Evolutionary conservation across 129 eudicot genomes (phyloP), one percentile per base, ranked within the genome.

Genomic region (Escallonia rubra): DNA sequence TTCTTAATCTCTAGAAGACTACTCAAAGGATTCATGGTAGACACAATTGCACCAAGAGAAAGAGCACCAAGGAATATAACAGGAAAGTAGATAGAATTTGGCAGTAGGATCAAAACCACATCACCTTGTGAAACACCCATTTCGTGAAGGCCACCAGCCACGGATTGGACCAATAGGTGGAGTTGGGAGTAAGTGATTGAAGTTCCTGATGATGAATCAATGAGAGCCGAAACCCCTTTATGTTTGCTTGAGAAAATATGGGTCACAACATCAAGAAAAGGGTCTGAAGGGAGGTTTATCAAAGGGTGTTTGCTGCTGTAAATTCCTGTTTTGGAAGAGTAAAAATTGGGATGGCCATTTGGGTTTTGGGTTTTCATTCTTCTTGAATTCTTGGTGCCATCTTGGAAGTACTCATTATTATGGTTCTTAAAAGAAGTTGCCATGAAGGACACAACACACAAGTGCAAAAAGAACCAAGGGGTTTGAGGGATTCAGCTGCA

Each of bases 21-120:
- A 56, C 87, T 86, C 14, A 78, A 64, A 8, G 99, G 97, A 75
- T 94, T 94, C 92, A 83, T 81, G 49, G 99, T 71, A 52, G 90
- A 82, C 0, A 77, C 90, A 71, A 85, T 49, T 6, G 88, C 99
- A 66, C 98, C 98, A 41, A 86, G 63, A 74, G 76, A 71, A 38
- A 93, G 15, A 69, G 78, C 83, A 67, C 86, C 90, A 66, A 93
- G 69, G 3, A 86, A 68, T 13, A 89, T 11, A 0, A 93, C 47
- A 0, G 98, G 96, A 51, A 74, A 86, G 59, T 75, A 84, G 11
- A 93, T 70, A 2, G 92, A 84, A 77, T 89, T 93, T 0, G 95
- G 95, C 40, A 82, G 62, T 2, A 84, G 72, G 44, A 89, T 82
- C 72, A 93, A 75, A 60, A 84, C 85, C 0, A 84, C 88, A 63